A percentile compares a stretch with the other conserved stretches of the same genome.
phyloP scores from a whole-genome alignment of 352 stramenopile species.

The Globisporangium middletonii region DNA sequence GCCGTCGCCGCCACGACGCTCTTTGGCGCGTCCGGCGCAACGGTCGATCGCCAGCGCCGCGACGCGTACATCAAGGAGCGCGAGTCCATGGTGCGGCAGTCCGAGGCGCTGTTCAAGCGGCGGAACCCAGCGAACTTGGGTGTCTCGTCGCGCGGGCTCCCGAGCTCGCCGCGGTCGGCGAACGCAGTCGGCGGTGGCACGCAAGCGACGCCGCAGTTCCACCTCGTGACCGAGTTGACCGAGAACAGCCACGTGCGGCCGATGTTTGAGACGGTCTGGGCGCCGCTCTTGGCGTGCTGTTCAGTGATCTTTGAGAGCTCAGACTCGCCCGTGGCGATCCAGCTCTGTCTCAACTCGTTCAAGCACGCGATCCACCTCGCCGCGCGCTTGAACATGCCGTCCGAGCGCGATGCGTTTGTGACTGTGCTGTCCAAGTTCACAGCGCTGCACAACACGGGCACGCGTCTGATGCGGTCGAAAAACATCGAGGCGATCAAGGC shows the following conservation, averaged over 20 bases:
- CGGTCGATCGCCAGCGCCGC: constrained; percentile 59
- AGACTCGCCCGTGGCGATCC: constrained; percentile 89
- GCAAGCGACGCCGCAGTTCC: constrained; percentile 37
- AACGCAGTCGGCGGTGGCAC: constrained; percentile 10
- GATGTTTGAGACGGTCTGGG: constrained; percentile 99
- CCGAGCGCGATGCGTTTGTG: constrained; percentile 94
- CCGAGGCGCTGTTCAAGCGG: constrained; percentile 72
- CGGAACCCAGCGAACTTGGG: constrained; percentile 29
- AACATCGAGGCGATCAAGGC: constrained; percentile 97
- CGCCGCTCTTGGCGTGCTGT: constrained; percentile 93
- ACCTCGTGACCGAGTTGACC: constrained; percentile 54
- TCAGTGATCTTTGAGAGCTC: constrained; percentile 96
- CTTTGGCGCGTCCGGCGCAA: constrained; percentile 55
- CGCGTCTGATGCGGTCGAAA: constrained; percentile 93
- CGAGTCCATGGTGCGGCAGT: constrained; percentile 76
- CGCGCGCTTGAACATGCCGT: constrained; percentile 81
- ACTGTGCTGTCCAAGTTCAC: constrained; percentile 97
- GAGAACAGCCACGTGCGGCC: constrained; percentile 84
- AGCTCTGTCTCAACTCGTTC: constrained; percentile 94
- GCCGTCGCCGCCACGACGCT: constrained; percentile 32
- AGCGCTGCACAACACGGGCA: constrained; percentile 89
- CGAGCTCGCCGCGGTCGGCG: constrained; percentile 15
- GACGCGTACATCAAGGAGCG: constrained; percentile 83
- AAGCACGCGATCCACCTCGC: constrained; percentile 93
- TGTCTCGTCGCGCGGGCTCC: constrained; percentile 12